phyloP scores from a whole-genome alignment of 257 asterid genomes.

The Lycium barbarum region DNA sequence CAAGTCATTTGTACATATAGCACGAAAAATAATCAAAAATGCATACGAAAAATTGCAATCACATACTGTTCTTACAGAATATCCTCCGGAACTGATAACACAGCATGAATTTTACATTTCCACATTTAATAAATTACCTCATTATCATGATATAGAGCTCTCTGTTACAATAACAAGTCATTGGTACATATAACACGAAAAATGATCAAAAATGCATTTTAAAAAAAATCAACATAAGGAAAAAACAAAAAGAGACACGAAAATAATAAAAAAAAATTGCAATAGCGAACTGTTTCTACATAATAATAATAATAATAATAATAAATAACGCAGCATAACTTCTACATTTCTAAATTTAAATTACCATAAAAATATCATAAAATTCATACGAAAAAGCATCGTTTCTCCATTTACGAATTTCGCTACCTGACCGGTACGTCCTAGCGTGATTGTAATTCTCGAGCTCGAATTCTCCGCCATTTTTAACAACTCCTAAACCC shows the following conservation, averaged over 20 bases:
- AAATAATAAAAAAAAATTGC: background rate
- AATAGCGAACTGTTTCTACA: background rate
- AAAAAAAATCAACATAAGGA: background rate
- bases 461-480: slow-evolving; percentile 84
- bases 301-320: no score
- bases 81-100: background rate
- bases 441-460: slow-evolving; percentile 82
- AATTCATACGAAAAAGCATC: background rate
- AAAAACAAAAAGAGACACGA: background rate
- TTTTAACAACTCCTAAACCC: slow-evolving; percentile 37
- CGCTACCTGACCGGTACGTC: slow-evolving; percentile 79
- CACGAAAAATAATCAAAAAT: background rate
- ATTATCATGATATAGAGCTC: background rate
- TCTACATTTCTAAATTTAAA: background rate
- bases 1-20: background rate
- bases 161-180: background rate
- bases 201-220: no score
- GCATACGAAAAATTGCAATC: background rate
- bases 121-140: background rate
- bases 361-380: background rate
- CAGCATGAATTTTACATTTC: background rate
- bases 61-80: background rate
- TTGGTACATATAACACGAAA: background rate
- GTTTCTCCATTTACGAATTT: background rate
- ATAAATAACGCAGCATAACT: background rate